Evolutionary conservation across 345 rosid species (phyloP), one percentile per base, ranked within the genome.

Genomic region (Populus tremula): DNA sequence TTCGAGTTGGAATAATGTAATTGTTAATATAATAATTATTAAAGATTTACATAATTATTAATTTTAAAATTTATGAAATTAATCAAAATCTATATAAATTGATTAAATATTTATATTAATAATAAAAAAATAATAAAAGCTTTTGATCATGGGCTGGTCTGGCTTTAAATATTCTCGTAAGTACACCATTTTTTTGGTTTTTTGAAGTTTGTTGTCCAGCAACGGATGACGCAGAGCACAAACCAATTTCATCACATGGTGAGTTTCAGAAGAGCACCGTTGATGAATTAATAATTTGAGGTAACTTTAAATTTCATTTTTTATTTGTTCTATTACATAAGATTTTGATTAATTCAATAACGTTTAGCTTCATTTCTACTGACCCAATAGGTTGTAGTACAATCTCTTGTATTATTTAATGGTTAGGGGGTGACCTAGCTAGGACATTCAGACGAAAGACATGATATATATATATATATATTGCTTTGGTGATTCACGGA

Each of bases 211-310:
- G 81, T 47, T n/a, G 63, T 9, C 80, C 66, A 47, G 36, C 63
- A 5, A 67, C 74, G 29, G 23, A 79, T 25, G 69, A 68, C 70
- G 74, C 86, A 71, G 66, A 38, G 63, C 77, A 66, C 54, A 81
- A 31, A 81, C 69, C 68, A 67, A 73, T 61, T 73, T 77, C 67
- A 62, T 69, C 87, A 86, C 87, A 84, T 84, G 90, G 79, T 69
- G 73, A 73, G 70, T 78, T 83, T 33, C 81, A 76, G 80, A 82
- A 27, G 67, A 78, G 76, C 38, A 72, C 50, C 69, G n/a, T n/a
- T 71, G 62, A 38, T n/a, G 70, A 64, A 47, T 61, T 80, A 79
- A 54, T 59, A 72, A 75, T 69, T 47, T 56, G 29, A 53, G 69
- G 49, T 5, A 13, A 16, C 65, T 73, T 41, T n/a, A 25, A 23